A percentile compares a stretch with the other conserved stretches of the same genome.
phyloP scores from a whole-genome alignment of 208 protist genomes.

The Wallacemonas collosoma region DNA sequence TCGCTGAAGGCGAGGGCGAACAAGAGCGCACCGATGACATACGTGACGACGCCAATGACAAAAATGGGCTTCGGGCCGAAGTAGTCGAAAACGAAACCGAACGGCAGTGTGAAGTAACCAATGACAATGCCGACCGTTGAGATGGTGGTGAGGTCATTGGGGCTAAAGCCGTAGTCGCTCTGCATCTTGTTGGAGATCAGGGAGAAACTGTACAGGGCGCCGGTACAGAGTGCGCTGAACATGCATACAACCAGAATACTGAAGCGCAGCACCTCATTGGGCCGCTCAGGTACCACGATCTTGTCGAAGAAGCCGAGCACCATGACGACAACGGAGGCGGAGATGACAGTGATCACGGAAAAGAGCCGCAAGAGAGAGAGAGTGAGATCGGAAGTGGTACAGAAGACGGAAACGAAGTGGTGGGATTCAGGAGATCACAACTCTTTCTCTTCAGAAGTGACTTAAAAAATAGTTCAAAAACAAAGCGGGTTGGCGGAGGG shows the following conservation, averaged over 20 bases:
- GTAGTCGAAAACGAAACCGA: conserved; percentile 63
- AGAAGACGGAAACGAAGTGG: no score
- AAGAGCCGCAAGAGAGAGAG: no score
- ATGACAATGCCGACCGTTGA: conserved; percentile 49
- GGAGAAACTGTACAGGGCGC: conserved; percentile 59
- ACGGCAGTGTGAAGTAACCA: conserved; percentile 47
- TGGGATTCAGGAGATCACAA: no score
- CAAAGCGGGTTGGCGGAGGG: no score
- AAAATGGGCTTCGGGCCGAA: conserved; percentile 44
- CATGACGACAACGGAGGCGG: no score
- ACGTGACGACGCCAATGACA: conserved; percentile 23
- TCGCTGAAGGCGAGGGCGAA: conserved; percentile 60
- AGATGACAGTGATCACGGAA: no score
- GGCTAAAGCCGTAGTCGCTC: conserved; percentile 34
- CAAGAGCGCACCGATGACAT: conserved; percentile 41
- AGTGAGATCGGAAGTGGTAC: no score
- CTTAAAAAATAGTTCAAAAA: no score
- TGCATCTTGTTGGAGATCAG: conserved; percentile 48
- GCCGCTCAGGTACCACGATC: no score
- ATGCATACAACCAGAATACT: conserved; percentile 46
- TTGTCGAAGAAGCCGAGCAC: no score
- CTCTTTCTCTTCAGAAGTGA: no score
- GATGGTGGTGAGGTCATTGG: conserved; percentile 50
- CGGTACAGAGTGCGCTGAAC: conserved; percentile 29
- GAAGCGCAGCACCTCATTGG: conserved; percentile 49